Conservation (phyloP, 805 yeast species). For the Myxozyma geophila region DNA sequence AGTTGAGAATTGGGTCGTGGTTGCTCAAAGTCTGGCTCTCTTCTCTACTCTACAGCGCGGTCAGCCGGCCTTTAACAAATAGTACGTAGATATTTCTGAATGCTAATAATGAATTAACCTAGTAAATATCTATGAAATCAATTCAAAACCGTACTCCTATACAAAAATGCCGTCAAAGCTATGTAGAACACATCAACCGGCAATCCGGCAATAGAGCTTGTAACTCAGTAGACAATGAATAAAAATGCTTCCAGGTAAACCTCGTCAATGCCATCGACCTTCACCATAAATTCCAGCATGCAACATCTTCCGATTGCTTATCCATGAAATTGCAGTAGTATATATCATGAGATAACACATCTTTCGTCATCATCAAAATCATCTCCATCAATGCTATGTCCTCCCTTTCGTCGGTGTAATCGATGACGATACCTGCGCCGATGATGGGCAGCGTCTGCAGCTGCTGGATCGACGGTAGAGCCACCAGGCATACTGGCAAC, state of each 20-base stretch:
- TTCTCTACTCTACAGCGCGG: too few species aligned
- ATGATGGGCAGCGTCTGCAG: conserved; percentile 6
- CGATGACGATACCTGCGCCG: conserved; percentile 7
- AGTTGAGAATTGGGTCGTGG: too few species aligned
- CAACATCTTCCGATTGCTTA: too few species aligned
- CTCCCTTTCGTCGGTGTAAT: not conserved
- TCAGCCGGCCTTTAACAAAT: too few species aligned
- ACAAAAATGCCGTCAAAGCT: not conserved
- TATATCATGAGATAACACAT: conserved; percentile 11
- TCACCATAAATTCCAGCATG: too few species aligned
- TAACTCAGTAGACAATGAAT: too few species aligned
- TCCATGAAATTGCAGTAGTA: not conserved
- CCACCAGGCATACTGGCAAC: conserved; percentile 12
- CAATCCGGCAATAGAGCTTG: too few species aligned
- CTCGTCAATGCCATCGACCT: too few species aligned
- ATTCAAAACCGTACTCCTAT: conserved; percentile 2
- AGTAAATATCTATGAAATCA: not conserved
- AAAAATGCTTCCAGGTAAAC: not conserved
- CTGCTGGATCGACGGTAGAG: not conserved
- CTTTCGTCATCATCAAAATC: conserved; percentile 24
- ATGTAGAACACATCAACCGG: not conserved
- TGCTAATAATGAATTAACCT: not conserved
- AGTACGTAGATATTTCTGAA: not conserved
- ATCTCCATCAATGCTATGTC: not conserved
- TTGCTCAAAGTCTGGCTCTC: too few species aligned